Base-by-base conservation (phyloP, 805 yeast genomes). In the Debaryomyces hansenii region DNA sequence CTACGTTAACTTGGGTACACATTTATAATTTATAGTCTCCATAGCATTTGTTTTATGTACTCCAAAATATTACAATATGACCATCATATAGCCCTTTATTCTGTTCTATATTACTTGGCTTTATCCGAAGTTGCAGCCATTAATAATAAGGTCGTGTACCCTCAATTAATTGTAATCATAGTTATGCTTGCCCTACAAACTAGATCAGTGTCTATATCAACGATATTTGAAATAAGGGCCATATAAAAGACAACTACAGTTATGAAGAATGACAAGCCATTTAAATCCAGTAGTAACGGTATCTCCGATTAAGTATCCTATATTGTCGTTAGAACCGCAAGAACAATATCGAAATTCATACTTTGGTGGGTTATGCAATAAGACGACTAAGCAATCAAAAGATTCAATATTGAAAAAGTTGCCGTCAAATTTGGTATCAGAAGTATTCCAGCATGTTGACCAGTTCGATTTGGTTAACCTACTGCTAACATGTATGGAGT, bases 1-100 rank as follows among this genome's bases (percentile, higher is more conserved):
- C 47, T 88, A 86, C 56, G 84, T 90, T 50, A 88, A 87, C 69
- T 63, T 85, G 54, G 80, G 81, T 15, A 62, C 62, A 44, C 70
- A 53, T 45, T 63, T 72, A 58, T 73, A 63, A 41, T 32, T 20
- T 16, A 16, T 24, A 24, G 10, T 24, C 2, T 24, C 27, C 27
- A 24, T 24, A 24, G 27, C 2, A 7, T 24, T 9, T 21, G 24
- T 24, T 27, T 24, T 24, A 24, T 24, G 27, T 16, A 16, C 18
- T 16, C 18, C 18, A 16, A 16, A 24, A 24, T 24, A n/a, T 24
- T 24, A 24, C 7, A 24, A 24, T 24, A 24, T 24, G 10, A 16
- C 18, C 27, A 24, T 6, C 27, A 9, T 24, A 24, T 24, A 9
- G 10, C 27, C 4, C 2, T 6, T 24, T 24, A 4, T 24, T 4